Base-by-base conservation (phyloP, 129 eudicot species). In the Daucus carota region DNA sequence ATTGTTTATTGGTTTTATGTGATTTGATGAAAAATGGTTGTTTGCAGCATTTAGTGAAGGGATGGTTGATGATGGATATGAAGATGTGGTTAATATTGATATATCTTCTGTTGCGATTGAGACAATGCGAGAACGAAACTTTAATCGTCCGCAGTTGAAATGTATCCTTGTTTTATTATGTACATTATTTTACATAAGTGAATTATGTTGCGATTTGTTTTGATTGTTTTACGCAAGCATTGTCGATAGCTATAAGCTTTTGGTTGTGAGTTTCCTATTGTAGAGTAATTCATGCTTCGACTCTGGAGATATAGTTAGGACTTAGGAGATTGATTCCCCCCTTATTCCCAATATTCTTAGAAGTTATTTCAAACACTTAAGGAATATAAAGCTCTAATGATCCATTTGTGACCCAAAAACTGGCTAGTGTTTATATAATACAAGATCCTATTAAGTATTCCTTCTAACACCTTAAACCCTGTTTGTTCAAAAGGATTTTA, bases 21-120 rank as follows among this genome's bases (percentile, higher is more conserved):
- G 62, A 4, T 70, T 22, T 38, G 4, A 8, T 42, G 47, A 18
- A 6, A 5, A 11, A 6, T 50, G 22, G 1, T 17, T 50, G 9
- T 80, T 81, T 83, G 89, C 89, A 93, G 98, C 95, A 32, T 93
- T 93, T 79, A 90, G 98, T 78, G 97, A 93, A 86, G 92, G 88
- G 78, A 85, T 93, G 98, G 90, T 83, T 79, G 85, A 87, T 80
- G 92, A 93, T 87, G 98, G 92, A 70, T 93, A 88, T 78, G 81
- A 65, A 54, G 88, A 90, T 73, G 86, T 93, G 41, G 87, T 87
- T 78, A 93, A 90, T 76, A 75, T 90, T 70, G 98, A 93, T 76
- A 87, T 90, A 65, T 90, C 98, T 59, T 85, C 92, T 3, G 96
- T 90, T 80, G 98, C 88, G 66, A 88, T 90, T 78, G 90, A 88